Evolutionary conservation across 148 eudicot genomes (phyloP), one percentile per base, ranked within the genome.

Genomic region (Cornus kousa): DNA sequence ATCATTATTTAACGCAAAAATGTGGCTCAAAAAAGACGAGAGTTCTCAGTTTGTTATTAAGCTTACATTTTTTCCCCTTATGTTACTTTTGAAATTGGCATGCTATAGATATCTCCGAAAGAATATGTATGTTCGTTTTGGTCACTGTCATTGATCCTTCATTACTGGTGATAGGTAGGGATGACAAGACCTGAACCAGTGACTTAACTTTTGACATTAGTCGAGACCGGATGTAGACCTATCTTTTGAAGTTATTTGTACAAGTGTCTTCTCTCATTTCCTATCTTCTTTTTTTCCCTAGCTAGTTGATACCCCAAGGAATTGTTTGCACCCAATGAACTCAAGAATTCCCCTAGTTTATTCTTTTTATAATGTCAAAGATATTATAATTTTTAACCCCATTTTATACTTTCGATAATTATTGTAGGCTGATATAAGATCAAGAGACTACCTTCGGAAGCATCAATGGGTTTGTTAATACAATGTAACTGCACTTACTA

Each of bases 391-490:
- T 80, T 75, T 74, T 74, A 35, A 37, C 12, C 43, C 39, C 68
- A 40, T 40, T 28, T 16, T 31, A 43, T 64, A 22, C 59, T 16
- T 37, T 23, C 72, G 66, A 62, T 62, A 6, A 17, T 32, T 24
- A 39, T 73, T 79, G 70, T 87, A 92, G 91, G 97, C 97, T 75
- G 97, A 92, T 82, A 81, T 87, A 75, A 85, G 92, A 84, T 92
- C 97, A 67, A 84, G 93, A 85, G 93, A 90, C 60, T 86, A 85
- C 81, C 89, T 92, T n/a, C 92, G 83, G 65, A 86, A 79, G 78
- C 83, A 83, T 76, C 81, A 81, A 37, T 22, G 24, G 33, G 17
- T 57, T 13, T 32, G 37, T 14, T 76, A 53, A 76, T 22, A 22
- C 11, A 33, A 11, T 4, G 57, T 24, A 55, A 79, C 32, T 40